Percentiles rank a stretch among this genome's conserved stretches.
Conservation (phyloP, 768 basidiomycete species). For the Termitomyces bulborhizus region DNA sequence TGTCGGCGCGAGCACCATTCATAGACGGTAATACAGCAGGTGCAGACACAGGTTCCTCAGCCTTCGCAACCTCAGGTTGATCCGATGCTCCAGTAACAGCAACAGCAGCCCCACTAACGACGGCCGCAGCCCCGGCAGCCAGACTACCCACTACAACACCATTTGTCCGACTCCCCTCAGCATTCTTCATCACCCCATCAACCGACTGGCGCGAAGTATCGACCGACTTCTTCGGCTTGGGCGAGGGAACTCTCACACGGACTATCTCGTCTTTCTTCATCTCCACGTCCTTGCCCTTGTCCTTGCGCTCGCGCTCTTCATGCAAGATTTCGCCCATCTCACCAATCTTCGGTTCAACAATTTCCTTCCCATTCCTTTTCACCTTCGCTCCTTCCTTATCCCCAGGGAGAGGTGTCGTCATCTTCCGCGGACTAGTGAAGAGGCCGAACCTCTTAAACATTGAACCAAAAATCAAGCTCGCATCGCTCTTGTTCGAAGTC, state of each 20-base stretch:
- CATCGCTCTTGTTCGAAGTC: conserved; percentile 38
- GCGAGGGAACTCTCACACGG: conserved; percentile 23
- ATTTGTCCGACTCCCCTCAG: conserved; percentile 4
- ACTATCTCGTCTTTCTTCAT: conserved; percentile 13
- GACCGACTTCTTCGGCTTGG: conserved; percentile 23
- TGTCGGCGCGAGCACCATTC: neutral
- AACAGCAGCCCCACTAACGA: conserved; percentile 16
- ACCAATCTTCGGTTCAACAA: conserved; percentile 35
- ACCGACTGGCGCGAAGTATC: conserved; percentile 18
- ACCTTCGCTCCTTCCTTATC: conserved; percentile 22
- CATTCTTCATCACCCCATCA: conserved; percentile 14
- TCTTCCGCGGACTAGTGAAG: conserved; percentile 36
- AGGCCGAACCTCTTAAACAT: conserved; percentile 62
- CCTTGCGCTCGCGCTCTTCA: conserved; percentile 38
- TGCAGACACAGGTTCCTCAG: neutral
- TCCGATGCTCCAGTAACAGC: conserved; percentile 5
- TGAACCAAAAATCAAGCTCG: conserved; percentile 33
- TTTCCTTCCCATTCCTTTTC: conserved; percentile 23
- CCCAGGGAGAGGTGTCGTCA: conserved; percentile 19
- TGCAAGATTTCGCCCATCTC: conserved; percentile 68
- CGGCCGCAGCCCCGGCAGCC: conserved; percentile 15
- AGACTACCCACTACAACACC: conserved; percentile 12
- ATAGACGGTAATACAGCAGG: neutral
- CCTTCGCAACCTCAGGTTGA: neutral
- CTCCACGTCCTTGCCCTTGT: neutral